phyloP scores from a whole-genome alignment of 2,329 filamentous ascomycete species.

The Xylariomycetidae sp. region DNA sequence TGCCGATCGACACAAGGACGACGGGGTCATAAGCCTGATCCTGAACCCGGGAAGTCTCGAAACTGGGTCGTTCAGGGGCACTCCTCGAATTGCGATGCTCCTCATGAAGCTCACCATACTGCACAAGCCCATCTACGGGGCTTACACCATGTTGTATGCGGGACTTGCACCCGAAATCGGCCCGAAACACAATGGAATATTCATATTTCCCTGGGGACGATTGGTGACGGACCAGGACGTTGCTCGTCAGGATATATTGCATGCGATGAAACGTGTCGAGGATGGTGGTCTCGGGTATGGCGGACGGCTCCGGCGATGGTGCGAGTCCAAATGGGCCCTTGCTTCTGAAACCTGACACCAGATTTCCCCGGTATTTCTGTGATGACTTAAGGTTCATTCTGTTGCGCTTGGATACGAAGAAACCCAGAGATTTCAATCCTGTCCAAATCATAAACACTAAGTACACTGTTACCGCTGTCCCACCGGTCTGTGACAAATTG shows the following conservation, averaged over 20 bases:
- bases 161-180: conserved; percentile 15
- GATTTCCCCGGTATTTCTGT: too few species aligned
- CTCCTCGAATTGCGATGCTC: conserved; percentile 7
- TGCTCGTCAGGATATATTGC: conserved; percentile 22
- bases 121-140: conserved; percentile 12
- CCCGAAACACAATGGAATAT: conserved; percentile 11
- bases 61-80: conserved; percentile 15
- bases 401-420: too few species aligned
- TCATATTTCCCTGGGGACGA: conserved; percentile 15
- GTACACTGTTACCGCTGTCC: too few species aligned
- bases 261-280: conserved; percentile 17
- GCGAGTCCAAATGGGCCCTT: too few species aligned
- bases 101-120: conserved; percentile 6
- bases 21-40: conserved; percentile 21
- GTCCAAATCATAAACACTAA: too few species aligned
- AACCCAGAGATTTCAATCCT: too few species aligned
- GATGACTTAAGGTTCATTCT: too few species aligned
- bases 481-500: too few species aligned
- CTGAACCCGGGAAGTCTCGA: conserved; percentile 31
- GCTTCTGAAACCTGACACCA: too few species aligned
- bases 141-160: conserved; percentile 14
- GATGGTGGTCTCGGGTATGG: conserved; percentile 23
- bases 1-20: conserved; percentile 10
- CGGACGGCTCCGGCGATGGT: conserved; percentile 25
- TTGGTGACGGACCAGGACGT: conserved; percentile 9